Conservation (phyloP, 805 yeast genomes). For the Ogataea corticis region DNA sequence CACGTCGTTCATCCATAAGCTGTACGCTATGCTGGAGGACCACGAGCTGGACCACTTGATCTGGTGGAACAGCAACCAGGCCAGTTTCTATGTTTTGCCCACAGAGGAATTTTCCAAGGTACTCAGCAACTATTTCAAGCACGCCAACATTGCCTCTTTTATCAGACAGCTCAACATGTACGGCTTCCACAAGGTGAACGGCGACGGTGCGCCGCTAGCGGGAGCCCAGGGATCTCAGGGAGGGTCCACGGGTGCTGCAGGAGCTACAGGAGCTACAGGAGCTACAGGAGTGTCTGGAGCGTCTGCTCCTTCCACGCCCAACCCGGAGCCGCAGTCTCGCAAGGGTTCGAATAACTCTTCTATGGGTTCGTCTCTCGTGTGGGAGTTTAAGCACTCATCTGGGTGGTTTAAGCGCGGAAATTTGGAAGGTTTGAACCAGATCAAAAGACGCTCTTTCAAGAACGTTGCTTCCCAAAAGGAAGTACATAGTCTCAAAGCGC, state of each 20-base stretch:
- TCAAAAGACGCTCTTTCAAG: slow-evolving; percentile 68
- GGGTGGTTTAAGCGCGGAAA: slow-evolving; percentile 82
- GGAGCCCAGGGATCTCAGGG: too few relatives aligned
- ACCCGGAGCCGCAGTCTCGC: slow-evolving; percentile 12
- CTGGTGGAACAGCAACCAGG: slow-evolving; percentile 75
- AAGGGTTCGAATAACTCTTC: slow-evolving; percentile 25
- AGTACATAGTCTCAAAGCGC: slow-evolving; percentile 29
- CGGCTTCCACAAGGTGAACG: slow-evolving; percentile 75
- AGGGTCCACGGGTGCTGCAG: too few relatives aligned
- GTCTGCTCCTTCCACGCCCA: slow-evolving; percentile 8
- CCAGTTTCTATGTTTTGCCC: slow-evolving; percentile 75
- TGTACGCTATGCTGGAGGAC: slow-evolving; percentile 90
- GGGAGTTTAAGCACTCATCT: slow-evolving; percentile 91
- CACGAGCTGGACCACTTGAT: slow-evolving; percentile 68
- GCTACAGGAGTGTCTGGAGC: too few relatives aligned
- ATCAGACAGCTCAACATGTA: slow-evolving; percentile 81
- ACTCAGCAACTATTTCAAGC: slow-evolving; percentile 67
- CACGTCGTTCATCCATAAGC: slow-evolving; percentile 74
- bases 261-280: too few relatives aligned
- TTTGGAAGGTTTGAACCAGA: slow-evolving; percentile 65
- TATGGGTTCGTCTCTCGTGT: slow-evolving; percentile 32
- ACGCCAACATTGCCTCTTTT: slow-evolving; percentile 76
- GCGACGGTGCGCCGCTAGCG: too few relatives aligned
- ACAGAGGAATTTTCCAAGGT: slow-evolving; percentile 85
- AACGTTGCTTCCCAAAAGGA: slow-evolving; percentile 32